Conservation (phyloP, 1,284 basidiomycete genomes). For the Moesziomyces globuligerus region DNA sequence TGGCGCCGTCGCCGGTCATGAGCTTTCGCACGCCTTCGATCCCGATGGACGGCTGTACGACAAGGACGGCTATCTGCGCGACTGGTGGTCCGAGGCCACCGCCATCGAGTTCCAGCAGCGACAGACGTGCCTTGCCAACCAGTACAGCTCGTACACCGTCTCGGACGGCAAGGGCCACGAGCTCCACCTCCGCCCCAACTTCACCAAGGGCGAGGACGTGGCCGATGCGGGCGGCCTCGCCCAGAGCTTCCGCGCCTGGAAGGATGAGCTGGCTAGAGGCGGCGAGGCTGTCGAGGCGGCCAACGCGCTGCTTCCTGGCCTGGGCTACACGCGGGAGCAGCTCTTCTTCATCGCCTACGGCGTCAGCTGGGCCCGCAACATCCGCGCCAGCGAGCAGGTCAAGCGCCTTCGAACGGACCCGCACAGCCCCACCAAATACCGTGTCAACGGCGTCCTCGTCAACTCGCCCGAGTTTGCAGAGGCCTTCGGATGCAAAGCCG, state of each 20-base stretch:
- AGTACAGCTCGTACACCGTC: conserved; percentile 85
- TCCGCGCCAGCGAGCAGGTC: conserved; percentile 55
- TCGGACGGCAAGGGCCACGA: conserved; percentile 84
- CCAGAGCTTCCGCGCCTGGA: conserved; percentile 68
- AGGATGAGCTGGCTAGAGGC: conserved; percentile 50
- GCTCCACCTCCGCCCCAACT: conserved; percentile 83
- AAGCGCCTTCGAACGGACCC: conserved; percentile 61
- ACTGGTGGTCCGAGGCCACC: conserved; percentile 81
- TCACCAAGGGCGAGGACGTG: conserved; percentile 75
- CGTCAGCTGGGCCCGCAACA: conserved; percentile 60
- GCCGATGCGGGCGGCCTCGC: conserved; percentile 71
- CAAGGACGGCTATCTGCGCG: conserved; percentile 72
- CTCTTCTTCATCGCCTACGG: conserved; percentile 67
- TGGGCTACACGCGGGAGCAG: conserved; percentile 66
- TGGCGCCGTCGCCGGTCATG: conserved; percentile 61
- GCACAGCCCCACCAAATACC: conserved; percentile 63
- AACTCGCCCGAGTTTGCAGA: conserved; percentile 59
- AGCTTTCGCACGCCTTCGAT: conserved; percentile 85
- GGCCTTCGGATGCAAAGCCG: conserved; percentile 61
- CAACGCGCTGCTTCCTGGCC: conserved; percentile 66
- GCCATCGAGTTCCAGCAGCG: conserved; percentile 83
- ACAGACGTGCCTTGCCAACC: conserved; percentile 86
- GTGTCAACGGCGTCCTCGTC: conserved; percentile 57
- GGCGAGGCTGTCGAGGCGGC: conserved; percentile 48
- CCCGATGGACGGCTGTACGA: conserved; percentile 80